A percentile compares a stretch with the other conserved stretches of the same genome.
Evolutionary conservation across 2,329 filamentous ascomycete species (phyloP).

Genomic region (Aureobasidium sp.): DNA sequence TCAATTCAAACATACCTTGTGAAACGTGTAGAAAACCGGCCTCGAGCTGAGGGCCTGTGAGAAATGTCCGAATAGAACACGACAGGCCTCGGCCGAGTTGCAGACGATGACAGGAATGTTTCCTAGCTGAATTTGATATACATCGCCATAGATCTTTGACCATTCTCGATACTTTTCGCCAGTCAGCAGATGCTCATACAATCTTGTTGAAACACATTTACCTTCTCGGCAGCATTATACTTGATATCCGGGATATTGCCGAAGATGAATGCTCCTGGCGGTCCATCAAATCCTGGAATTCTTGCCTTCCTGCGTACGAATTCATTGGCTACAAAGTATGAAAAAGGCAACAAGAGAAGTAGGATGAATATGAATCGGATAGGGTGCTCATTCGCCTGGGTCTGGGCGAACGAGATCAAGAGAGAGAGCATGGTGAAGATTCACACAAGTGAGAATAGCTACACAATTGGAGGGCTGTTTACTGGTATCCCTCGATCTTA

Average conservation of each 20-base stretch:
- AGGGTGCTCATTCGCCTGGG: slow-evolving; percentile 14
- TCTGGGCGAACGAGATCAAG: slow-evolving; percentile 15
- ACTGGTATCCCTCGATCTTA: not conserved
- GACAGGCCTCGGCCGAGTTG: slow-evolving; percentile 36
- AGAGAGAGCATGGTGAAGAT: slow-evolving; percentile 16
- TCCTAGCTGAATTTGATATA: slow-evolving; percentile 42
- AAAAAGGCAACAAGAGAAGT: slow-evolving; percentile 26
- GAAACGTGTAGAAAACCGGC: slow-evolving; percentile 41
- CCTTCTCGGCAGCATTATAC: slow-evolving; percentile 18
- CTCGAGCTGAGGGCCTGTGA: slow-evolving; percentile 36
- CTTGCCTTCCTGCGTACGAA: slow-evolving; percentile 29
- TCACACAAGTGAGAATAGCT: not conserved
- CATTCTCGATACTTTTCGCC: slow-evolving; percentile 39
- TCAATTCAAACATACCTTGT: slow-evolving; percentile 29
- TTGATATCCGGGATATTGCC: slow-evolving; percentile 39
- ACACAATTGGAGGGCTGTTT: not conserved
- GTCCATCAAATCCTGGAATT: slow-evolving; percentile 34
- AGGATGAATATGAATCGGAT: slow-evolving; percentile 13
- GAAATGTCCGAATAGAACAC: slow-evolving; percentile 36
- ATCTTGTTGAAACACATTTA: not conserved
- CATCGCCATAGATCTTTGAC: slow-evolving; percentile 35
- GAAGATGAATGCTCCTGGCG: slow-evolving; percentile 34
- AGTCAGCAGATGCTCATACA: slow-evolving; percentile 11
- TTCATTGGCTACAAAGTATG: slow-evolving; percentile 34
- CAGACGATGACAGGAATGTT: slow-evolving; percentile 40